Conservation (phyloP, 805 yeast genomes). For the Isabelozyma heimii region DNA sequence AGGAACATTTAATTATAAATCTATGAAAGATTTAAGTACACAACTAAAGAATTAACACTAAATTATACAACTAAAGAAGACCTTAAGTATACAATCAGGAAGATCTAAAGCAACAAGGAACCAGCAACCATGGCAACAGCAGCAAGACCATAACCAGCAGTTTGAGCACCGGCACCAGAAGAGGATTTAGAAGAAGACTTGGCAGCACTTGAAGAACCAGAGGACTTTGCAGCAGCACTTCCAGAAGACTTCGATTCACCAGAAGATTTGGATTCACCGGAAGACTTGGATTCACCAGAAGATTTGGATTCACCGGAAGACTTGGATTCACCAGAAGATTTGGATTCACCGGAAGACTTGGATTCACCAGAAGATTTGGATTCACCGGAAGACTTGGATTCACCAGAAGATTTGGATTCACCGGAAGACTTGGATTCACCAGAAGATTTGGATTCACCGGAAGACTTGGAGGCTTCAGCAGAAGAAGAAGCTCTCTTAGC, state of each 20-base stretch:
- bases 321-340: conserved; percentile 2
- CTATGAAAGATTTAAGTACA: background rate
- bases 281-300: background rate
- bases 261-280: conserved; percentile 3
- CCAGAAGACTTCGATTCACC: conserved; percentile 2
- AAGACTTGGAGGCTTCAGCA: background rate
- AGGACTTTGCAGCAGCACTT: background rate
- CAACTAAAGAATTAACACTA: background rate
- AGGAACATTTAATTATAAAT: too few relatives aligned
- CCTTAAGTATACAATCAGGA: background rate
- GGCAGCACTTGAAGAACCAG: background rate
- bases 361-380: background rate
- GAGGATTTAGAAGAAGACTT: conserved; percentile 1
- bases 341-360: background rate
- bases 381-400: background rate
- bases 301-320: conserved; percentile 2
- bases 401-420: conserved; percentile 1
- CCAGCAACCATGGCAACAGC: conserved; percentile 16
- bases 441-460: conserved; percentile 4
- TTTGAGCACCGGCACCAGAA: conserved; percentile 5
- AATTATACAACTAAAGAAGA: background rate
- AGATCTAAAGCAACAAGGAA: conserved; percentile 15
- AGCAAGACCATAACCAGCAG: conserved; percentile 11
- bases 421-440: conserved; percentile 3
- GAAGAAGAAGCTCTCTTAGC: conserved; percentile 4